phyloP scores from a whole-genome alignment of 768 basidiomycete genomes.

The Ramaria sp. region DNA sequence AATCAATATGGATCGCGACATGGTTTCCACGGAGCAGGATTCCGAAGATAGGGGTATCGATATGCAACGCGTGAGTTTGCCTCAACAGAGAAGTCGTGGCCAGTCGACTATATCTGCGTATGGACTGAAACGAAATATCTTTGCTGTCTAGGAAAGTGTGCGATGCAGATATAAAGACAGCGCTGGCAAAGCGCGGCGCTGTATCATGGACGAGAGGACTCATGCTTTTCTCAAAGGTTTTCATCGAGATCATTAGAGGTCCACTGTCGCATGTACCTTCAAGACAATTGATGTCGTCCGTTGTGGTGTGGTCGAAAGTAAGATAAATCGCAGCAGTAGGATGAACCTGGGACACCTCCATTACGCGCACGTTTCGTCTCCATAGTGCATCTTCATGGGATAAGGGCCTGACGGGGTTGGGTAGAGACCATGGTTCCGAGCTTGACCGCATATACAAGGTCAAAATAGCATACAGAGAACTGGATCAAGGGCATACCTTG shows the following conservation, averaged over 20 bases:
- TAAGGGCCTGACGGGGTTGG: background rate
- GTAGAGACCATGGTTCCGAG: constrained; percentile 3
- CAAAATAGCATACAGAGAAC: background rate
- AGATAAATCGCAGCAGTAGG: constrained; percentile 2
- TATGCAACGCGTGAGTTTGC: background rate
- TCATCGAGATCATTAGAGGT: too few relatives aligned
- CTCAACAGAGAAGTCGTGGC: constrained; percentile 5
- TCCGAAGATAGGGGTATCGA: constrained; percentile 2
- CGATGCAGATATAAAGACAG: background rate
- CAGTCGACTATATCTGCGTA: constrained; percentile 6
- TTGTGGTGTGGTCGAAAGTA: background rate
- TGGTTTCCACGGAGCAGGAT: background rate
- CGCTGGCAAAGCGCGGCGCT: background rate
- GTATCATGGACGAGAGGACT: background rate
- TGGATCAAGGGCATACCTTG: background rate
- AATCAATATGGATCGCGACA: constrained; percentile 8
- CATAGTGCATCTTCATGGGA: constrained; percentile 1
- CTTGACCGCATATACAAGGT: background rate
- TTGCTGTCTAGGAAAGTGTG: background rate
- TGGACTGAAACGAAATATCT: background rate
- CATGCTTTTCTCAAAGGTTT: background rate
- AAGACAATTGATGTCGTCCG: background rate
- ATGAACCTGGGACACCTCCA: background rate
- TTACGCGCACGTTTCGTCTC: background rate
- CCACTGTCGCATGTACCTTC: too few relatives aligned